A percentile compares a stretch with the other conserved stretches of the same genome.
These are phyloP conservation scores for Iris pallida DNA, from an alignment of 116 monocot genomes.

Conservation along the genomic window DNA sequence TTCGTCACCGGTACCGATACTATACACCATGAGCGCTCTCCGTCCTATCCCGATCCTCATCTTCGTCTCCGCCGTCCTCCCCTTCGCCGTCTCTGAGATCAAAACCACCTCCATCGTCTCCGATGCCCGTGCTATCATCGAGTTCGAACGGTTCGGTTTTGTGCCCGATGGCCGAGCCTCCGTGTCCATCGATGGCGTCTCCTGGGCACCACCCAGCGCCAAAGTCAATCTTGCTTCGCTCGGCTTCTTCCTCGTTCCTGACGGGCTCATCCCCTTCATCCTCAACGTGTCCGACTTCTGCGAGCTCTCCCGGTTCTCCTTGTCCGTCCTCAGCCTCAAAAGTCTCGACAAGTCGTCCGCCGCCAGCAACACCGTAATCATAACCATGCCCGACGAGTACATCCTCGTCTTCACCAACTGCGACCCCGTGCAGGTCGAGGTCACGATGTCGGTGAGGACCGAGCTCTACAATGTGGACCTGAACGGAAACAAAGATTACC, in stretches of 20 bases:
- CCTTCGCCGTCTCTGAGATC: constrained; percentile 26
- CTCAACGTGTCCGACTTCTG: constrained; percentile 31
- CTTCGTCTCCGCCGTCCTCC: constrained; percentile 2
- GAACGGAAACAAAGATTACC: constrained; percentile 19
- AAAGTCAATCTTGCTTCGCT: constrained; percentile 5
- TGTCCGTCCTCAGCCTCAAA: constrained; percentile 23
- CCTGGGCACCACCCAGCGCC: constrained; percentile 7
- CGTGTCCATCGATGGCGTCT: constrained; percentile 17
- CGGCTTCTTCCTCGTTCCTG: constrained; percentile 42
- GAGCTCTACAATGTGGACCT: constrained; percentile 40
- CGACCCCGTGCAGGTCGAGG: constrained; percentile 5
- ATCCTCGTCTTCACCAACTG: constrained; percentile 48
- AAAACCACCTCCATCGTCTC: constrained; percentile 17
- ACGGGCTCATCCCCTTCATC: constrained; percentile 7
- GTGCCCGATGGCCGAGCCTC: constrained; percentile 13
- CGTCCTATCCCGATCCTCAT: no score
- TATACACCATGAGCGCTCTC: no score
- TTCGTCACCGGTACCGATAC: not conserved
- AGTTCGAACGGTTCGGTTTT: constrained; percentile 50
- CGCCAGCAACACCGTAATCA: constrained; percentile 1
- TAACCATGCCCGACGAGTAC: constrained; percentile 35
- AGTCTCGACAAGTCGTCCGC: constrained; percentile 5
- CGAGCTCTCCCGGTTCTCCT: constrained; percentile 16
- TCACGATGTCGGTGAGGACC: constrained; percentile 36
- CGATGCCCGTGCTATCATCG: constrained; percentile 27